phyloP scores from a whole-genome alignment of 2,329 filamentous ascomycete genomes.

The Fusarium chaquense region DNA sequence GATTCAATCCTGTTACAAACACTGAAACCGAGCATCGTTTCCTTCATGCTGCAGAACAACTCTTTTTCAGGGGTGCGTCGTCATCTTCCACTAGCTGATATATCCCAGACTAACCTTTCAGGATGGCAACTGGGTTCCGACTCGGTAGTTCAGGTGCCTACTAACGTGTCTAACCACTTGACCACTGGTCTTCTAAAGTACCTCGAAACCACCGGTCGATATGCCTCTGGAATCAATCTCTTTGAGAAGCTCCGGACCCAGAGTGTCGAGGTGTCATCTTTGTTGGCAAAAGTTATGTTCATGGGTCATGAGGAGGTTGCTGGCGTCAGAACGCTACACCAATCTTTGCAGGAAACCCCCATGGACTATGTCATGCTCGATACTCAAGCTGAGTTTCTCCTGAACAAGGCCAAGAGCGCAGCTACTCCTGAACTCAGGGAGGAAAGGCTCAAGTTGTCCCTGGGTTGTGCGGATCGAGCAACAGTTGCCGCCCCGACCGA shows the following conservation, averaged over 20 bases:
- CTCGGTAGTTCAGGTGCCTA: constrained; percentile 96
- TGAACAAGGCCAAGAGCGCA: constrained; percentile 78
- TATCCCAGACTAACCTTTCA: constrained; percentile 53
- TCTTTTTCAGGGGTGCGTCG: constrained; percentile 87
- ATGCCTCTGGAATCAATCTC: constrained; percentile 94
- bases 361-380: constrained; percentile 99
- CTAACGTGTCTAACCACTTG: constrained; percentile 94
- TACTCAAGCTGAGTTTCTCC: constrained; percentile 90
- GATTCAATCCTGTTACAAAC: constrained; percentile 97
- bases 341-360: constrained; percentile 88
- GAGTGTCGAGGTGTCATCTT: constrained; percentile 92
- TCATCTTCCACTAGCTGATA: not conserved
- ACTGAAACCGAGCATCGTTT: constrained; percentile 99
- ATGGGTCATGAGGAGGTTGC: constrained; percentile 98
- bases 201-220: constrained; percentile 93
- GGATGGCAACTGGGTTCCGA: constrained; percentile 97
- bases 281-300: constrained; percentile 90
- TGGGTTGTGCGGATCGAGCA: constrained; percentile 93
- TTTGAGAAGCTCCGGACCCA: constrained; percentile 94
- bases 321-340: constrained; percentile 86
- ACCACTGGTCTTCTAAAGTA: constrained; percentile 95
- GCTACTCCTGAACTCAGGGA: constrained; percentile 67
- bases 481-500: constrained; percentile 96
- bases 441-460: constrained; percentile 82
- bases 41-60: constrained; percentile 89